Evolutionary conservation across 495 filamentous ascomycete genomes (phyloP).

Genomic region (Hyaloscypha variabilis): DNA sequence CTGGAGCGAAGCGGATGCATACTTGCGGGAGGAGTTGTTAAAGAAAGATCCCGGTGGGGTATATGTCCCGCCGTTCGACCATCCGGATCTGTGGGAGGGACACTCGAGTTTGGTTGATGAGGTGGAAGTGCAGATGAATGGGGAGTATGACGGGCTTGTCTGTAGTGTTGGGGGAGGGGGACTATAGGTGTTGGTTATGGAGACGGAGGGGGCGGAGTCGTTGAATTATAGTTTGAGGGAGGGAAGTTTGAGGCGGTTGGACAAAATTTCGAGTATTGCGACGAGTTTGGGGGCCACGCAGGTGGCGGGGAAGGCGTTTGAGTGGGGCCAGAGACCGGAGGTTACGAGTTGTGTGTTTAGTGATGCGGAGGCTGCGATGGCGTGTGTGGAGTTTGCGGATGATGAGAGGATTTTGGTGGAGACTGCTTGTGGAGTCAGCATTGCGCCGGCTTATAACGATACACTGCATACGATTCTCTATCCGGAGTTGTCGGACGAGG

Average conservation of each 20-base stretch:
- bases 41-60: constrained; percentile 53
- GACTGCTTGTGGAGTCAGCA: constrained; percentile 77
- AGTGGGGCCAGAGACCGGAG: constrained; percentile 36
- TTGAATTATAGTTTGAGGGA: constrained; percentile 62
- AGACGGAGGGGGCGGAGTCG: constrained; percentile 80
- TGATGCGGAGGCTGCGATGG: constrained; percentile 81
- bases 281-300: constrained; percentile 74
- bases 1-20: constrained; percentile 79
- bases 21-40: constrained; percentile 66
- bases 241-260: constrained; percentile 65
- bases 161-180: constrained; percentile 92
- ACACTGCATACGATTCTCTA: constrained; percentile 64
- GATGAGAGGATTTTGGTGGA: constrained; percentile 83
- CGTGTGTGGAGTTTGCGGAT: constrained; percentile 74
- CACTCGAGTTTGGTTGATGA: constrained; percentile 75
- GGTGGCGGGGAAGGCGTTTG: constrained; percentile 72
- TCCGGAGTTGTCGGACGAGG: constrained; percentile 51
- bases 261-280: constrained; percentile 79
- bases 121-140: constrained; percentile 59
- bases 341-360: constrained; percentile 71
- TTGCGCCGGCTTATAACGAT: constrained; percentile 68
- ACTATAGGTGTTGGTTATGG: constrained; percentile 74
- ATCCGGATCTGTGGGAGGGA: constrained; percentile 83
- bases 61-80: constrained; percentile 94
- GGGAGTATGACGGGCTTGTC: constrained; percentile 55